A percentile compares a stretch with the other conserved stretches of the same genome.
Evolutionary conservation across 2,329 filamentous ascomycete genomes (phyloP).

Genomic region (Fusarium illudens): DNA sequence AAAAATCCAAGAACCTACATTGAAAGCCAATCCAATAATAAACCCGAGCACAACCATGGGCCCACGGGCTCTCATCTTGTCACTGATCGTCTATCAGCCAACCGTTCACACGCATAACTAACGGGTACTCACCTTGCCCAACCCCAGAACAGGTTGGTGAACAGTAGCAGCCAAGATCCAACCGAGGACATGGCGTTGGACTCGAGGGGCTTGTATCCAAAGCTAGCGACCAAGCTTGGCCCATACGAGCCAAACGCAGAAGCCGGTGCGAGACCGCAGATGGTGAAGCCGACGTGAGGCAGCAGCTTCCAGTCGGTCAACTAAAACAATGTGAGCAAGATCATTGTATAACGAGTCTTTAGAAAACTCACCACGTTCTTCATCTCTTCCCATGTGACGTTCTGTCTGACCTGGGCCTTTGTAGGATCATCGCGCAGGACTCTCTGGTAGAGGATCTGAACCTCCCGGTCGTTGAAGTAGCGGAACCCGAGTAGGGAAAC

Average conservation of each 20-base stretch:
- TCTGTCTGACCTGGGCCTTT: conserved; percentile 41
- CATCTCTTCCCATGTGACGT: conserved; percentile 44
- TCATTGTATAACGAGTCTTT: not conserved
- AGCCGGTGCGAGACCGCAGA: conserved; percentile 43
- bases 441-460: conserved; percentile 44
- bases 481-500: conserved; percentile 40
- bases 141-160: conserved; percentile 46
- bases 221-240: conserved; percentile 42
- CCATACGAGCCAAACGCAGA: conserved; percentile 24
- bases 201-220: conserved; percentile 44
- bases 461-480: conserved; percentile 47
- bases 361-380: conserved; percentile 43
- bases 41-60: conserved; percentile 31
- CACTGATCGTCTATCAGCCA: conserved; percentile 8
- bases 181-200: conserved; percentile 42
- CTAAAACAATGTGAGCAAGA: conserved; percentile 13
- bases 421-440: conserved; percentile 41
- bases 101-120: not conserved
- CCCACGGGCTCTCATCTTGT: conserved; percentile 25
- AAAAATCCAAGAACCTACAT: not conserved
- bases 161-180: conserved; percentile 44
- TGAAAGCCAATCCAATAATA: conserved; percentile 19
- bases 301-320: conserved; percentile 49
- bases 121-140: conserved; percentile 6
- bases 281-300: conserved; percentile 44